phyloP scores from a whole-genome alignment of 1,139 yeast genomes.

The Blastobotrys proliferans region DNA sequence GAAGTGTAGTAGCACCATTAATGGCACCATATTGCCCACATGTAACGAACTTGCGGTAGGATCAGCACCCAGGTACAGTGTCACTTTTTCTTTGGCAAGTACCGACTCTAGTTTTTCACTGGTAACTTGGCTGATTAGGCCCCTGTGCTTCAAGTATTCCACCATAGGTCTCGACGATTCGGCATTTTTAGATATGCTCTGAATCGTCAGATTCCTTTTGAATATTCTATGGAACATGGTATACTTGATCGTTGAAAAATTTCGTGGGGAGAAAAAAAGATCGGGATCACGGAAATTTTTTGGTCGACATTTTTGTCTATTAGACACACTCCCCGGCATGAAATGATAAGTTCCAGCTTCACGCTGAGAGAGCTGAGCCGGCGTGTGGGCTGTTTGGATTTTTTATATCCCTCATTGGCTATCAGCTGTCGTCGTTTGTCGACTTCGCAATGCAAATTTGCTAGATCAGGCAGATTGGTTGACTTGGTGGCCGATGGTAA shows the following conservation, averaged over 20 bases:
- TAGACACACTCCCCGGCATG: neutral
- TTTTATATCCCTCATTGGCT: conserved; percentile 4
- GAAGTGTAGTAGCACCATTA: conserved; percentile 81
- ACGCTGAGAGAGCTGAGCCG: conserved; percentile 5
- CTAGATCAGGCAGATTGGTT: neutral
- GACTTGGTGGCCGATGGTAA: conserved; percentile 6
- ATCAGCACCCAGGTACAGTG: conserved; percentile 91
- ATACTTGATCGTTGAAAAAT: too few relatives aligned
- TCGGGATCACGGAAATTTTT: too few relatives aligned
- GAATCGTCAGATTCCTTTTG: neutral
- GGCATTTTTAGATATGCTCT: neutral
- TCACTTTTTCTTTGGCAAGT: conserved; percentile 42
- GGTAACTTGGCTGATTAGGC: conserved; percentile 26
- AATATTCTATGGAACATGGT: too few relatives aligned
- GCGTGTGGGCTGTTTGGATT: conserved; percentile 4
- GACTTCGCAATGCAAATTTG: neutral
- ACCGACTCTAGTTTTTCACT: conserved; percentile 37
- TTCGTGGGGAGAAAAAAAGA: too few relatives aligned
- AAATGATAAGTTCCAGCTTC: neutral
- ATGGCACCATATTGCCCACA: conserved; percentile 83
- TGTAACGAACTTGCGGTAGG: conserved; percentile 91
- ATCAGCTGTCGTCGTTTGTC: neutral
- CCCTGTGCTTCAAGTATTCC: conserved; percentile 21
- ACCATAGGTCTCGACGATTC: conserved; percentile 16
- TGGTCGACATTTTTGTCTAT: too few relatives aligned